phyloP scores from a whole-genome alignment of 2,329 filamentous ascomycete genomes.

The Claviceps maximensis region DNA sequence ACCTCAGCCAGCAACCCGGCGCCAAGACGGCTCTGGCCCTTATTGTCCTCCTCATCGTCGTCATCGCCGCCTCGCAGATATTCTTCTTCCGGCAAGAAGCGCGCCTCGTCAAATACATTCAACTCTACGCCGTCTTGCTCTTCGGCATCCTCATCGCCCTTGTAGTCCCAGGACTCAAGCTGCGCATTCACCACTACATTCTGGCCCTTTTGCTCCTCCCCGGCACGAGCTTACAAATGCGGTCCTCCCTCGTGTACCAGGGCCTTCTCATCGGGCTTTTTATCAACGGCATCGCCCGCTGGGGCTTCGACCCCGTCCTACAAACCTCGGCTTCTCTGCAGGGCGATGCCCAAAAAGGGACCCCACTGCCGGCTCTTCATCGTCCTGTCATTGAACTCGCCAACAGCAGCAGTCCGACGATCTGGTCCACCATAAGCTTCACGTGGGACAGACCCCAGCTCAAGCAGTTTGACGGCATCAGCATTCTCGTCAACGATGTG shows the following conservation, averaged over 20 bases:
- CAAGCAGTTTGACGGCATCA: slow-evolving; percentile 57
- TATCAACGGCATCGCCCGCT: slow-evolving; percentile 83
- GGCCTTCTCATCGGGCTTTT: slow-evolving; percentile 83
- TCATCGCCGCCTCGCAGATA: slow-evolving; percentile 60
- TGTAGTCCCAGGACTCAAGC: slow-evolving; percentile 58
- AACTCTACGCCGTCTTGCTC: slow-evolving; percentile 60
- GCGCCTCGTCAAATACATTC: slow-evolving; percentile 62
- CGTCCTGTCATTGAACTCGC: slow-evolving; percentile 33
- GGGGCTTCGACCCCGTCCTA: slow-evolving; percentile 83
- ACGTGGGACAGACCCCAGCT: slow-evolving; percentile 32
- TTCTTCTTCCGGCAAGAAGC: slow-evolving; percentile 81
- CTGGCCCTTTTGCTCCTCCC: slow-evolving; percentile 75
- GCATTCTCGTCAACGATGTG: slow-evolving; percentile 73
- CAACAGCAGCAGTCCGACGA: slow-evolving; percentile 16
- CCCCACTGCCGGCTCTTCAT: slow-evolving; percentile 42
- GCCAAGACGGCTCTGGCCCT: slow-evolving; percentile 70
- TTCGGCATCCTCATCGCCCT: slow-evolving; percentile 56
- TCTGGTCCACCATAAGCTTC: slow-evolving; percentile 53
- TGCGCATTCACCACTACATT: slow-evolving; percentile 93
- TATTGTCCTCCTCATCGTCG: slow-evolving; percentile 57
- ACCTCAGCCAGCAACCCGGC: slow-evolving; percentile 78
- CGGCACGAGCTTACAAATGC: slow-evolving; percentile 78
- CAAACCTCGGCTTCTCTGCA: slow-evolving; percentile 66
- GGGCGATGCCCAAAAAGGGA: slow-evolving; percentile 51
- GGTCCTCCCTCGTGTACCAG: slow-evolving; percentile 75